A percentile compares a stretch with the other conserved stretches of the same genome.
phyloP scores from a whole-genome alignment of 2,329 filamentous ascomycete genomes.

The Ustilaginoidea virens region DNA sequence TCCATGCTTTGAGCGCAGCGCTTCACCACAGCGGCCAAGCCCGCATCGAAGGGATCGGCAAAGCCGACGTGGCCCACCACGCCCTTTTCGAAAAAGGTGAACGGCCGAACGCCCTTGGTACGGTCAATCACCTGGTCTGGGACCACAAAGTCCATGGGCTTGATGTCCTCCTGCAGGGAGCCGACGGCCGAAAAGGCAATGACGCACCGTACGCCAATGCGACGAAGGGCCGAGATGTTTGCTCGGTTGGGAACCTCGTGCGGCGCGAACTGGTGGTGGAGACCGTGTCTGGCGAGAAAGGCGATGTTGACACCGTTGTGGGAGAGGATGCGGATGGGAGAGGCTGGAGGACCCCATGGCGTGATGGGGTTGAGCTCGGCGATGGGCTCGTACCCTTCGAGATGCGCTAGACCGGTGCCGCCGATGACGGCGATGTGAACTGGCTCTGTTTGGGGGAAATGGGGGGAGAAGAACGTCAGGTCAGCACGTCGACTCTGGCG shows the following conservation, averaged over 20 bases:
- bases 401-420: slow-evolving; percentile 79
- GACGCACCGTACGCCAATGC: slow-evolving; percentile 75
- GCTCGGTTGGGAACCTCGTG: slow-evolving; percentile 91
- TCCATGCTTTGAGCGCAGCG: slow-evolving; percentile 60
- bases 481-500: too few species aligned
- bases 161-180: slow-evolving; percentile 80
- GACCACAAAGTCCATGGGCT: slow-evolving; percentile 90
- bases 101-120: slow-evolving; percentile 85
- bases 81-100: slow-evolving; percentile 89
- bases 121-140: slow-evolving; percentile 96
- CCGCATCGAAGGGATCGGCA: slow-evolving; percentile 82
- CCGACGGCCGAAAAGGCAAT: slow-evolving; percentile 94
- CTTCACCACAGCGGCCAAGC: slow-evolving; percentile 61
- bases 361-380: slow-evolving; percentile 63
- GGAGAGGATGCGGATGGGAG: slow-evolving; percentile 72
- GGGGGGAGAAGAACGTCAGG: not conserved
- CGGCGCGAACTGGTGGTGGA: slow-evolving; percentile 76
- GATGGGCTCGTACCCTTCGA: slow-evolving; percentile 75
- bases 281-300: slow-evolving; percentile 85
- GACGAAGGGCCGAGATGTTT: slow-evolving; percentile 94
- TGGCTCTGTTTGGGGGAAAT: slow-evolving; percentile 30
- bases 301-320: slow-evolving; percentile 73
- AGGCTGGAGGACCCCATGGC: slow-evolving; percentile 72
- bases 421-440: slow-evolving; percentile 82
- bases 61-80: slow-evolving; percentile 91